phyloP scores from a whole-genome alignment of 1,284 basidiomycete species.

The Stygiomarasmius scandens region DNA sequence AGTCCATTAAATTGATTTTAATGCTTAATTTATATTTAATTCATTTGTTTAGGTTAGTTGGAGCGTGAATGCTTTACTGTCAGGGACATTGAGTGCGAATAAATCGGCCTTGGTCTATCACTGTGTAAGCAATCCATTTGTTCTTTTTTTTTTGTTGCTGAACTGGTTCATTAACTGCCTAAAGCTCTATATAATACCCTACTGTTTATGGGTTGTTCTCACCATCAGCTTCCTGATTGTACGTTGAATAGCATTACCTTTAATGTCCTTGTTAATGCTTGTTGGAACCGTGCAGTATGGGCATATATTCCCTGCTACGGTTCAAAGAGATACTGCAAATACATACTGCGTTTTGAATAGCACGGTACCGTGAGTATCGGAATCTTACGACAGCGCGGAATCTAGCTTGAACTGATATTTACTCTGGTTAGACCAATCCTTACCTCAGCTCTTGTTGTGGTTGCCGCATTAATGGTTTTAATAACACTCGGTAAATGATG shows the following conservation, averaged over 20 bases:
- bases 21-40: too few species aligned
- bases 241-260: background rate
- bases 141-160: too few species aligned
- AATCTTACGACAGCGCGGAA: too few species aligned
- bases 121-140: too few species aligned
- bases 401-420: background rate
- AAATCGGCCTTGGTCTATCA: too few species aligned
- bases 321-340: background rate
- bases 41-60: background rate
- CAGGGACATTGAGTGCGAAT: background rate
- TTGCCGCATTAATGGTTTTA: background rate
- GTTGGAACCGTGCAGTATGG: background rate
- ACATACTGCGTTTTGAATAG: conserved; percentile 4
- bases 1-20: background rate
- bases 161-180: too few species aligned
- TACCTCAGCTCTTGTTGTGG: background rate
- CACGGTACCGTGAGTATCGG: background rate
- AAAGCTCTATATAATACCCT: conserved; percentile 1
- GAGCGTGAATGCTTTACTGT: background rate
- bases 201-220: conserved; percentile 4
- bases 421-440: background rate
- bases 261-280: background rate
- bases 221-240: conserved; percentile 2
- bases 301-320: background rate
- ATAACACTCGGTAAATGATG: background rate